Percentiles rank a stretch among this genome's conserved stretches.
Evolutionary conservation across 1,284 basidiomycete genomes (phyloP).

Genomic region (Apiotrichum akiyoshidainum): DNA sequence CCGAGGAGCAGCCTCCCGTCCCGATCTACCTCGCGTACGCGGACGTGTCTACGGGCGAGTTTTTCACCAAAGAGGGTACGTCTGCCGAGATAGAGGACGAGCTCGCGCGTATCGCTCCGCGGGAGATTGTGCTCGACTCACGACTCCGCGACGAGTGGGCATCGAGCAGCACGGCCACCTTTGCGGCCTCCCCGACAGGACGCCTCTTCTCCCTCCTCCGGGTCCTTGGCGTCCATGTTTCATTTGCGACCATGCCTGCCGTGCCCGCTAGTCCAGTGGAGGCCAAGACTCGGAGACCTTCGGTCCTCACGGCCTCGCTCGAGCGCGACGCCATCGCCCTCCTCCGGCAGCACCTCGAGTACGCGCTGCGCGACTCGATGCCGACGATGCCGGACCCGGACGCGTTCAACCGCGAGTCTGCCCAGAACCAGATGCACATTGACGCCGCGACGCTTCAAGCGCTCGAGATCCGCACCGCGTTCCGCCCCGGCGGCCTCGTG

Average conservation of each 20-base stretch:
- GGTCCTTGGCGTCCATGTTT: slow-evolving; percentile 38
- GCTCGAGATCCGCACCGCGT: slow-evolving; percentile 76
- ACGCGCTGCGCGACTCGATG: slow-evolving; percentile 75
- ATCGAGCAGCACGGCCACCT: slow-evolving; percentile 2
- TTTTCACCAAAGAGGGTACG: slow-evolving; percentile 68
- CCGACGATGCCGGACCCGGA: slow-evolving; percentile 55
- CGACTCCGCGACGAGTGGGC: slow-evolving; percentile 49
- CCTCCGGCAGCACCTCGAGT: slow-evolving; percentile 66
- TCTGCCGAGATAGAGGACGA: slow-evolving; percentile 69
- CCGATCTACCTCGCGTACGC: slow-evolving; percentile 69
- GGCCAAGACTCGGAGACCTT: neutral
- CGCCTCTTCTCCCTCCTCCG: slow-evolving; percentile 24
- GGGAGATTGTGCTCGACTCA: slow-evolving; percentile 71
- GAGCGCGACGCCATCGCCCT: slow-evolving; percentile 59
- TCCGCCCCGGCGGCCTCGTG: slow-evolving; percentile 65
- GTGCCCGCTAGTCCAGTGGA: neutral
- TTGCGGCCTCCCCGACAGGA: neutral
- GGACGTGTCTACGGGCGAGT: slow-evolving; percentile 92
- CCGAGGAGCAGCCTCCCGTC: slow-evolving; percentile 48
- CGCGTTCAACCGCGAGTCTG: slow-evolving; percentile 61
- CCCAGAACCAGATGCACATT: slow-evolving; percentile 72
- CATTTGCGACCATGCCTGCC: slow-evolving; percentile 29
- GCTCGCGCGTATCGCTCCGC: slow-evolving; percentile 73
- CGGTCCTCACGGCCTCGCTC: neutral
- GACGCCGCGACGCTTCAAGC: slow-evolving; percentile 85